Evolutionary conservation across 2,329 filamentous ascomycete species (phyloP), one percentile per base, ranked within the genome.

Genomic region (Aphanoascus verrucosus): DNA sequence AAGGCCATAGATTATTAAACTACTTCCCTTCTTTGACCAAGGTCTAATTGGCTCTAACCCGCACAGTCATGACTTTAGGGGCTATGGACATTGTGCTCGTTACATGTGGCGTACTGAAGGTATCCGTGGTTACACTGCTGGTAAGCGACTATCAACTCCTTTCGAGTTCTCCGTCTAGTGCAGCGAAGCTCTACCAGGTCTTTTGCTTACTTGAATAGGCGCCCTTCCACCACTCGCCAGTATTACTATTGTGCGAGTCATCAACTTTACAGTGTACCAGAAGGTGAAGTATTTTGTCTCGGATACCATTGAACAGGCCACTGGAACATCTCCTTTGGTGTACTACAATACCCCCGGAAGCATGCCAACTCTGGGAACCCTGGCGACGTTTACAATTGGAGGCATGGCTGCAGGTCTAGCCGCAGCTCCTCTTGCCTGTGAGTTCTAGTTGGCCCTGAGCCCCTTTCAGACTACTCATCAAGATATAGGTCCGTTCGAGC

Each of bases 81-180:
- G 71, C 56, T 63, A 72, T 38, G 65, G 63, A 40, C 65, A 72
- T 57, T 73, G 71, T 58, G 62, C 68, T 37, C 68, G 67, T 56
- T 74, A 74, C 57, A 63, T 73, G n/a, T 73, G 70, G 67, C 67
- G 68, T 31, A 73, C 67, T 41, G 72, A 75, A 62, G 72, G 72
- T 15, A 63, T 72, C 49, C 70, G 72, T 57, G 72, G 72, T 44
- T 75, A 72, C 58, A 72, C 72, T 57, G 70, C 72, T 58, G 72
- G 72, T 73, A 62, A 53, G 64, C 60, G 11, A 17, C 11, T 11
- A 32, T 15, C n/a, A 34, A 9, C 41, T 31, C 15, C n/a, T 34
- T 19, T n/a, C 40, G 41, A 38, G 53, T 38, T 17, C 41, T 45
- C 44, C 44, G 32, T 17, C 20, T 52, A 32, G 37, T 7, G 7